Percentiles rank a stretch among this genome's conserved stretches.
Conservation (phyloP, 306 rosid species). For the Quercus gilva region DNA sequence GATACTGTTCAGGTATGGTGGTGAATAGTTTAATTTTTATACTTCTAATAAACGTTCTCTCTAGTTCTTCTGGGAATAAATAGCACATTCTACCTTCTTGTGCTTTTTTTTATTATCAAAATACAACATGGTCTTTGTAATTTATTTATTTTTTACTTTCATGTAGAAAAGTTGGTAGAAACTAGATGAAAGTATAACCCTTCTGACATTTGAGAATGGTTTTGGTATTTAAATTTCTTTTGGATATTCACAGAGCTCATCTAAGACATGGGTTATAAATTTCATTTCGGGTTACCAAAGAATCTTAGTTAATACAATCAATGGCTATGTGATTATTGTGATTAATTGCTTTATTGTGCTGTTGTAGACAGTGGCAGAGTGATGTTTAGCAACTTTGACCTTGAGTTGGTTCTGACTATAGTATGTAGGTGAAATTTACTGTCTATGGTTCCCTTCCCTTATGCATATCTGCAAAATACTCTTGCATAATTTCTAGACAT, state of each 20-base stretch:
- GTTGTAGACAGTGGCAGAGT: background rate
- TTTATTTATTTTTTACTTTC: too few relatives aligned
- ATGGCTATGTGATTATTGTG: background rate
- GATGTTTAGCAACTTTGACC: background rate
- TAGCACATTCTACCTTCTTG: background rate
- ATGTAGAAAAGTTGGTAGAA: background rate
- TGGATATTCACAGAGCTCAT: background rate
- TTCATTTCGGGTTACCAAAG: background rate
- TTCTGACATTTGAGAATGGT: too few relatives aligned
- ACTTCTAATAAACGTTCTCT: background rate
- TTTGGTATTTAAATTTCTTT: too few relatives aligned
- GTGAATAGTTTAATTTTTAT: background rate
- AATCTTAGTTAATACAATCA: too few relatives aligned
- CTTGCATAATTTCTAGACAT: background rate
- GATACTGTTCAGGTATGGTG: slow-evolving; percentile 29
- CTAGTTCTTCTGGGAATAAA: background rate
- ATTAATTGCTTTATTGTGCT: background rate
- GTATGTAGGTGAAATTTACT: background rate
- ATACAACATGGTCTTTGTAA: too few relatives aligned
- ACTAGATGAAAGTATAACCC: background rate
- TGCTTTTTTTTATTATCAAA: background rate
- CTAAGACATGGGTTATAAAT: background rate
- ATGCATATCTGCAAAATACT: background rate
- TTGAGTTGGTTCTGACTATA: background rate
- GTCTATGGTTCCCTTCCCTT: background rate